Conservation (phyloP, 352 stramenopile species). For the Lagenidium giganteum region DNA sequence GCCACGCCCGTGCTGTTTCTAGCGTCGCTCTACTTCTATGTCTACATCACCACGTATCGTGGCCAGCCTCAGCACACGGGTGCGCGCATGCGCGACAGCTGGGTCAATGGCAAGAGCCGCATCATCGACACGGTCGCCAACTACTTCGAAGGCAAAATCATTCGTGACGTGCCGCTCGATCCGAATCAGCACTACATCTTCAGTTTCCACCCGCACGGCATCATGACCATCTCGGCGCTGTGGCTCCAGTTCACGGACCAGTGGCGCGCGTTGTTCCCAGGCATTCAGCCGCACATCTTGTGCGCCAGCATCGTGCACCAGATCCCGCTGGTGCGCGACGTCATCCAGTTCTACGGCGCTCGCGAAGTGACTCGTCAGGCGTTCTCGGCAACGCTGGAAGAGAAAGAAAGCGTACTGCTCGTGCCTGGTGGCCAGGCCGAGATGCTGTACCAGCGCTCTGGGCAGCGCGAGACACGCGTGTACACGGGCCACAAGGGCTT, state of each 20-base stretch:
- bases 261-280: constrained; percentile 63
- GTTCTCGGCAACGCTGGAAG: constrained; percentile 39
- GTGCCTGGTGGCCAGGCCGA: constrained; percentile 78
- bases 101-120: constrained; percentile 30
- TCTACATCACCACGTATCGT: constrained; percentile 64
- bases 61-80: constrained; percentile 62
- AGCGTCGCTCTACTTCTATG: constrained; percentile 49
- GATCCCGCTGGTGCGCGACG: constrained; percentile 65
- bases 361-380: constrained; percentile 68
- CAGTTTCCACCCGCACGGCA: constrained; percentile 76
- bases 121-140: constrained; percentile 49
- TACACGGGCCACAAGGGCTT: constrained; percentile 80
- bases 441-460: constrained; percentile 70
- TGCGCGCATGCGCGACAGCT: constrained; percentile 35
- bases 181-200: constrained; percentile 63
- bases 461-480: constrained; percentile 55
- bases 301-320: constrained; percentile 78
- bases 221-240: constrained; percentile 67
- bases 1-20: constrained; percentile 33
- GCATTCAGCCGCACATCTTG: constrained; percentile 60
- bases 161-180: constrained; percentile 51
- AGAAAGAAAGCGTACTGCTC: constrained; percentile 65
- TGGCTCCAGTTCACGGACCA: constrained; percentile 75
- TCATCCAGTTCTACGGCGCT: constrained; percentile 70
- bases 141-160: constrained; percentile 67